Base-by-base conservation (phyloP, 345 rosid species). In the Melaleuca alternifolia region DNA sequence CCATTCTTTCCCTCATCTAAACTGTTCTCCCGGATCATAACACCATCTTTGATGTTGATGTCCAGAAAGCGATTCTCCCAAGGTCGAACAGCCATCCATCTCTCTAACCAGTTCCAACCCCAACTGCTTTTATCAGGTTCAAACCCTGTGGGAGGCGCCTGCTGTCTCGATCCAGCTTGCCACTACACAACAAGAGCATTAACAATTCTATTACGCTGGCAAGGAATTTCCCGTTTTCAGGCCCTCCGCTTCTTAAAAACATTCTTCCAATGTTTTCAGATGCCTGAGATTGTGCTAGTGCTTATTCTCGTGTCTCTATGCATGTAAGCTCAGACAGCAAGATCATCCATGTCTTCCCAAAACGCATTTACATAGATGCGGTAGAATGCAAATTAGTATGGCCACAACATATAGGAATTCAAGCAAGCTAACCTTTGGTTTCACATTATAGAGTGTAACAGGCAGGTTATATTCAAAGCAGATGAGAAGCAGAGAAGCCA, bases 81-180 rank as follows among this genome's bases (percentile, higher is more conserved):
- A 62, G 99, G 99, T 52, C 99, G 99, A 87, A 98, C 99, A 83
- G 99, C 99, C 99, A 98, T 95, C 99, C 99, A 98, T 91, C 99
- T 92, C 91, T 98, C 99, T 90, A 98, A 84, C 99, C 99, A 98
- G 90, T 98, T 95, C 99, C 99, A 96, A 82, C 99, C 99, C 99
- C 99, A 98, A 91, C 94, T 95, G 95, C 92, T 95, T 92, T 95
- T 95, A 92, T 98, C 99, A 28, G 99, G 98, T 90, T 94, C 93
- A 90, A 96, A 98, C 33, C 94, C 95, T 65, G 92, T 85, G 83
- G 93, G 93, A 18, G 86, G 91, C 85, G 92, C 92, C 91, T 90
- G 91, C 91, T 92, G 98, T 50, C 97, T 94, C 28, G 97, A 89
- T 57, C 98, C 98, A 85, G 99, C 99, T 85, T 97, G 99, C 99